Percentiles rank a stretch among this genome's conserved stretches.
Evolutionary conservation across 2,329 filamentous ascomycete genomes (phyloP).

Genomic region (Dendrostoma leiphaemia): DNA sequence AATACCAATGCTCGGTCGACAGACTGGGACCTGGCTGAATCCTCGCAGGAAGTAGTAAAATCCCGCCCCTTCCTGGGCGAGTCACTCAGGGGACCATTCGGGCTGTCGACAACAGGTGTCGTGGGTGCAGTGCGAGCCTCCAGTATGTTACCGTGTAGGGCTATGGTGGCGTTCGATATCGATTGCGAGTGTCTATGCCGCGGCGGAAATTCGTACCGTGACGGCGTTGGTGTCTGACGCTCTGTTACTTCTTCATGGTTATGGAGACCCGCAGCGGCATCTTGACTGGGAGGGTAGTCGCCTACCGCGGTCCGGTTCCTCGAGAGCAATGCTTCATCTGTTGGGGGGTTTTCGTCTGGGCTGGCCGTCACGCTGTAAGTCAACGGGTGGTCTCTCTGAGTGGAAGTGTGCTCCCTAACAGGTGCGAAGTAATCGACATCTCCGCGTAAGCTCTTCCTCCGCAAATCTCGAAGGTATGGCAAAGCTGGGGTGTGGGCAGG

Average conservation of each 20-base stretch:
- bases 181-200: conserved; percentile 43
- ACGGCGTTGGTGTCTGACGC: conserved; percentile 29
- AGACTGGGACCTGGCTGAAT: conserved; percentile 56
- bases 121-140: conserved; percentile 33
- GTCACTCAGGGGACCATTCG: conserved; percentile 40
- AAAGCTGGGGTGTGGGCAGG: conserved; percentile 46
- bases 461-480: conserved; percentile 49
- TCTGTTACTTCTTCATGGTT: conserved; percentile 31
- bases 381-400: conserved; percentile 66
- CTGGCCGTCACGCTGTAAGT: conserved; percentile 72
- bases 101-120: conserved; percentile 36
- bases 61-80: conserved; percentile 42
- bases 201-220: conserved; percentile 31
- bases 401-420: conserved; percentile 33
- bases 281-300: conserved; percentile 31
- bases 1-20: conserved; percentile 61
- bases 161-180: conserved; percentile 43
- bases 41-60: conserved; percentile 37
- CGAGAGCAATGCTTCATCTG: conserved; percentile 30
- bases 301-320: conserved; percentile 38
- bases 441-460: conserved; percentile 53
- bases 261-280: conserved; percentile 35
- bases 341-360: conserved; percentile 49
- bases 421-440: conserved; percentile 51
- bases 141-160: conserved; percentile 34